These are phyloP conservation scores for Phytophthora pisi DNA, from an alignment of 352 stramenopile species.

Conservation along the genomic window DNA sequence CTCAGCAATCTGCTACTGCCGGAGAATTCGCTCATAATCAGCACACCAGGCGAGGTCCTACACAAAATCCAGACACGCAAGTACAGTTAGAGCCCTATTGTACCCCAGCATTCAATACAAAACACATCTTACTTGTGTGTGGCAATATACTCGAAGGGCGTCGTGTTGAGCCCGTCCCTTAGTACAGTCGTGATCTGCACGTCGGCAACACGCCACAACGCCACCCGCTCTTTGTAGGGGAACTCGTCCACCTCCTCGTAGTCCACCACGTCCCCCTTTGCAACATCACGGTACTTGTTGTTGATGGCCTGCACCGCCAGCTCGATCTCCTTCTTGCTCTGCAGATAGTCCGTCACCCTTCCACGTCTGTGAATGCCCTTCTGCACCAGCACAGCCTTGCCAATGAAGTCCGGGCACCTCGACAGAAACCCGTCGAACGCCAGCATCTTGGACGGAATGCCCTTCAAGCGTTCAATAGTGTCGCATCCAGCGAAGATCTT, in stretches of 20 bases:
- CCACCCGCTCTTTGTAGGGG: conserved; percentile 69
- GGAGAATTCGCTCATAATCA: conserved; percentile 98
- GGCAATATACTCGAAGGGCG: conserved; percentile 85
- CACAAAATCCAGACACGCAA: not conserved
- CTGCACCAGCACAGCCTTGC: conserved; percentile 84
- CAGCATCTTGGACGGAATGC: conserved; percentile 97
- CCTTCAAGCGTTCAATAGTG: conserved; percentile 95
- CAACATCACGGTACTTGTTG: conserved; percentile 71
- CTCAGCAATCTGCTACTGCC: conserved; percentile 95
- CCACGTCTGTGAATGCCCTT: conserved; percentile 84
- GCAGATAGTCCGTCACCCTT: conserved; percentile 93
- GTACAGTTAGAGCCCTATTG: not conserved
- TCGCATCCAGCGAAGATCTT: conserved; percentile 94
- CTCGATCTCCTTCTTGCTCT: conserved; percentile 94
- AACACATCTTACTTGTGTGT: conserved; percentile 60
- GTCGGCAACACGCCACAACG: conserved; percentile 77
- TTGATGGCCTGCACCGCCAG: conserved; percentile 93
- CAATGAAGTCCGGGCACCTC: conserved; percentile 79
- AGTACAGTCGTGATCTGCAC: conserved; percentile 82
- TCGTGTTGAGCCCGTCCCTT: conserved; percentile 78
- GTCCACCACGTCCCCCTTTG: conserved; percentile 63
- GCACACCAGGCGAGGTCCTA: conserved; percentile 77
- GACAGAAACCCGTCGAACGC: conserved; percentile 95
- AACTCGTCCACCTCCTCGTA: conserved; percentile 83
- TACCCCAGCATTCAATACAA: not conserved